phyloP scores from a whole-genome alignment of 2,329 filamentous ascomycete genomes.

The Tolypocladium pustulatum region DNA sequence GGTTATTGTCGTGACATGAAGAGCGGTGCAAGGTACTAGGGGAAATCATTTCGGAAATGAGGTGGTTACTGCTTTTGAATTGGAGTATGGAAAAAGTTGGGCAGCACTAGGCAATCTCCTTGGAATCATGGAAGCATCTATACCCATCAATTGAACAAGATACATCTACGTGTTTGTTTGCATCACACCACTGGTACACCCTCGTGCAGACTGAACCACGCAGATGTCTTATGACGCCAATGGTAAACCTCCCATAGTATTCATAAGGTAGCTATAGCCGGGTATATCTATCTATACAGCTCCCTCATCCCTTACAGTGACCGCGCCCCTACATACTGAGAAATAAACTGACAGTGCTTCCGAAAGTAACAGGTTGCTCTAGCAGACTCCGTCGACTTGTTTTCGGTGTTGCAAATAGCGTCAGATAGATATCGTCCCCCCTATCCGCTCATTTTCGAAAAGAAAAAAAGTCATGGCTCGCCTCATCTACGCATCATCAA shows the following conservation, averaged over 20 bases:
- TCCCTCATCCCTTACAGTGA: background rate
- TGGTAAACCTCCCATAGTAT: background rate
- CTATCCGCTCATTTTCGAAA: background rate
- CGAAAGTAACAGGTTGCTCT: background rate
- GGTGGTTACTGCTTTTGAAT: background rate
- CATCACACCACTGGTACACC: background rate
- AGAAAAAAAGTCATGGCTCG: background rate
- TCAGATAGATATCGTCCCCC: background rate
- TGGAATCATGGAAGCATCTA: background rate
- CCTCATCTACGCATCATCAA: background rate
- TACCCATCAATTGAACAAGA: background rate
- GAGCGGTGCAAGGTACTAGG: background rate
- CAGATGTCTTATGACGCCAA: background rate
- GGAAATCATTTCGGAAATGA: background rate
- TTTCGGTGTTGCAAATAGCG: background rate
- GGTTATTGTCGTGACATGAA: background rate
- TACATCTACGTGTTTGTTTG: background rate
- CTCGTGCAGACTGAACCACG: background rate
- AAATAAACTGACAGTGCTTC: background rate
- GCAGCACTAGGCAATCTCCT: background rate
- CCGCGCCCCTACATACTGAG: background rate
- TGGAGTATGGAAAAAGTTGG: background rate
- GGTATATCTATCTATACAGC: conserved; percentile 2
- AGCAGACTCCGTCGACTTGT: background rate
- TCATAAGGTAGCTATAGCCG: conserved; percentile 1